Evolutionary conservation across 176 grass and related monocot species (phyloP).

Genomic region (Tillandsia leiboldiana): DNA sequence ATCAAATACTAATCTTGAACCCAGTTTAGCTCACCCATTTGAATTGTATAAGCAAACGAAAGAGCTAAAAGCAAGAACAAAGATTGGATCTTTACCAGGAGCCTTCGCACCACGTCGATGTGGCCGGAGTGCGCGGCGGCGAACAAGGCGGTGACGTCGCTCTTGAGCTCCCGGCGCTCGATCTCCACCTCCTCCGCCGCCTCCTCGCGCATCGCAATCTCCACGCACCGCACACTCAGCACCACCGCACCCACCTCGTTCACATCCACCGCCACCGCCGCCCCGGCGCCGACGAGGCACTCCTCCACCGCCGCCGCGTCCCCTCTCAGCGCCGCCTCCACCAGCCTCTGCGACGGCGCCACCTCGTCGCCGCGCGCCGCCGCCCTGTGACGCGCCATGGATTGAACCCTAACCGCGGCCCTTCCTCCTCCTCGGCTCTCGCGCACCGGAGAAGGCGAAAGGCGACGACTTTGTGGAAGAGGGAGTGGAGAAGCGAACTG

Average conservation of each 20-base stretch:
- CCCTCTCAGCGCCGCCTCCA: constrained; percentile 28
- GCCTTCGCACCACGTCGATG: constrained; percentile 11
- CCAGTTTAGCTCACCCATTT: constrained; percentile 6
- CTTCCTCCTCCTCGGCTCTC: not conserved
- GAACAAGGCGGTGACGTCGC: constrained; percentile 40
- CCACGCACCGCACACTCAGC: constrained; percentile 23
- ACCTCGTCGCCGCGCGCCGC: constrained; percentile 22
- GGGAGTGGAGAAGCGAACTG: not conserved
- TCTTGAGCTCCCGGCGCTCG: constrained; percentile 24
- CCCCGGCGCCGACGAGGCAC: constrained; percentile 10
- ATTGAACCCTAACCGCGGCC: no score
- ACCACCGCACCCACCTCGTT: constrained; percentile 22
- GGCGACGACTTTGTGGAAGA: no score
- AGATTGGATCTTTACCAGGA: constrained; percentile 18
- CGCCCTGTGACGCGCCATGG: constrained; percentile 27
- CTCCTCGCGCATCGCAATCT: constrained; percentile 25
- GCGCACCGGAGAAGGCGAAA: no score
- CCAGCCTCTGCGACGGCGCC: constrained; percentile 25
- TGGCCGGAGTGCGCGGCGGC: constrained; percentile 37
- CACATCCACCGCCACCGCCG: constrained; percentile 4
- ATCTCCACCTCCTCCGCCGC: constrained; percentile 18
- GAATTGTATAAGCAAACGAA: not conserved
- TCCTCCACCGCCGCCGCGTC: constrained; percentile 20
- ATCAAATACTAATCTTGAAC: not conserved
- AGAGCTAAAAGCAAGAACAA: not conserved